A percentile compares a stretch with the other conserved stretches of the same genome.
phyloP scores from a whole-genome alignment of 495 filamentous ascomycete genomes.

The Neurospora discreta region DNA sequence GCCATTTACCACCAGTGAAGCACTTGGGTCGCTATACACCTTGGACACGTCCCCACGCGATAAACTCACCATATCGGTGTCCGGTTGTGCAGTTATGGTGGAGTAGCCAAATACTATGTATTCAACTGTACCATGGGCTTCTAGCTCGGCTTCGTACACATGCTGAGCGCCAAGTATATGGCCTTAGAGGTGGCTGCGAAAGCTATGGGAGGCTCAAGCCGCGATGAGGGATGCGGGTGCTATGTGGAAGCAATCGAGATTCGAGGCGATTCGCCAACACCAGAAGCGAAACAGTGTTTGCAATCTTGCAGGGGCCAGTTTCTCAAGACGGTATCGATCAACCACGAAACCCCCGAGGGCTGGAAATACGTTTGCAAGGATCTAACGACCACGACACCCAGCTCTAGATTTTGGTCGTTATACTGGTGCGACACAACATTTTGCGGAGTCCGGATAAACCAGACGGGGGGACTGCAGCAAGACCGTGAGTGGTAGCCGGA shows the following conservation, averaged over 20 bases:
- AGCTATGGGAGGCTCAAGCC: conserved; percentile 1
- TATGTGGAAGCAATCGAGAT: conserved; percentile 13
- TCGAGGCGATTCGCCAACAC: neutral
- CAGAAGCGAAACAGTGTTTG: conserved; percentile 11
- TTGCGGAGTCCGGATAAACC: conserved; percentile 30
- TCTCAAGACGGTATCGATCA: conserved; percentile 2
- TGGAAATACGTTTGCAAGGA: conserved; percentile 11
- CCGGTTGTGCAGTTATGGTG: neutral
- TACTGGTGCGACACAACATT: conserved; percentile 36
- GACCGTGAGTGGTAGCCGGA: conserved; percentile 30
- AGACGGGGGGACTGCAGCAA: conserved; percentile 18
- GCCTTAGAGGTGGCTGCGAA: conserved; percentile 1
- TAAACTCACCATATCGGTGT: neutral
- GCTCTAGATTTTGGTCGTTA: conserved; percentile 24
- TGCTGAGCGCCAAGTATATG: neutral
- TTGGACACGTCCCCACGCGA: neutral
- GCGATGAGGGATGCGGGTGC: conserved; percentile 11
- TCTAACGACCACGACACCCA: conserved; percentile 6
- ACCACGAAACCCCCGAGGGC: conserved; percentile 8
- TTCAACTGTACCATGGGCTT: conserved; percentile 4
- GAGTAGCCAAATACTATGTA: conserved; percentile 8
- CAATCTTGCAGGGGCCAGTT: conserved; percentile 16
- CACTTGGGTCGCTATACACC: neutral
- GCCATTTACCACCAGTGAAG: neutral
- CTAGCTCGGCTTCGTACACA: conserved; percentile 1